A percentile compares a stretch with the other conserved stretches of the same genome.
Evolutionary conservation across 2,329 filamentous ascomycete genomes (phyloP).

Genomic region (Colletotrichum camelliae): DNA sequence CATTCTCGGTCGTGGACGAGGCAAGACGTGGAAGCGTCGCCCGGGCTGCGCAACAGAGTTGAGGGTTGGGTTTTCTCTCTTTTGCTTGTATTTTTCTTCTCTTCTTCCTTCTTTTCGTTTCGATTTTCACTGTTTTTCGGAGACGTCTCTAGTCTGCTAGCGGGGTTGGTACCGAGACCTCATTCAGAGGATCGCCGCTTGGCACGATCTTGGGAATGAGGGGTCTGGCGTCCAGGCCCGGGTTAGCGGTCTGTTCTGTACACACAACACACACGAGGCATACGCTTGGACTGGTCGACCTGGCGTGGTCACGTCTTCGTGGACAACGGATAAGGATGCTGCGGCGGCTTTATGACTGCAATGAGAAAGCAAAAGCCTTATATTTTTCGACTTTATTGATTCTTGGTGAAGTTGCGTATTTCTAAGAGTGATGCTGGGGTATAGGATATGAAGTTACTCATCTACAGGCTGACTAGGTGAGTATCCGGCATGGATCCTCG

Average conservation of each 20-base stretch:
- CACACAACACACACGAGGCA: background rate
- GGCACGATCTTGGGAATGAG: background rate
- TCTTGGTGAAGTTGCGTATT: background rate
- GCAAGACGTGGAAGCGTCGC: background rate
- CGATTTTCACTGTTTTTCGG: background rate
- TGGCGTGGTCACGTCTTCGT: background rate
- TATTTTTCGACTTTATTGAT: background rate
- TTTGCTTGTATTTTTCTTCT: slow-evolving; percentile 14
- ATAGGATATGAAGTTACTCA: background rate
- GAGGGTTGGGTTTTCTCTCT: background rate
- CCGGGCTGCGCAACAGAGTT: background rate
- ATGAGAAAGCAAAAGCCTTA: background rate
- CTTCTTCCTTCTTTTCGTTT: background rate
- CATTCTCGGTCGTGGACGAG: background rate
- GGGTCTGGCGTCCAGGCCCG: background rate
- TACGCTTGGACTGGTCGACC: background rate
- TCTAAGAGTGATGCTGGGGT: background rate
- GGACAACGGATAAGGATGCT: background rate
- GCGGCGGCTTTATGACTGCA: background rate
- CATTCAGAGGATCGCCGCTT: background rate
- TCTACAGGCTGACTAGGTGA: background rate
- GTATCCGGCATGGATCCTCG: background rate
- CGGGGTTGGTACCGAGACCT: background rate
- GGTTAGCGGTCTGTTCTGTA: background rate
- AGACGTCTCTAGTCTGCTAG: background rate